These are phyloP conservation scores for Colletotrichum musae DNA, from an alignment of 2,329 filamentous ascomycete species.

Conservation along the genomic window DNA sequence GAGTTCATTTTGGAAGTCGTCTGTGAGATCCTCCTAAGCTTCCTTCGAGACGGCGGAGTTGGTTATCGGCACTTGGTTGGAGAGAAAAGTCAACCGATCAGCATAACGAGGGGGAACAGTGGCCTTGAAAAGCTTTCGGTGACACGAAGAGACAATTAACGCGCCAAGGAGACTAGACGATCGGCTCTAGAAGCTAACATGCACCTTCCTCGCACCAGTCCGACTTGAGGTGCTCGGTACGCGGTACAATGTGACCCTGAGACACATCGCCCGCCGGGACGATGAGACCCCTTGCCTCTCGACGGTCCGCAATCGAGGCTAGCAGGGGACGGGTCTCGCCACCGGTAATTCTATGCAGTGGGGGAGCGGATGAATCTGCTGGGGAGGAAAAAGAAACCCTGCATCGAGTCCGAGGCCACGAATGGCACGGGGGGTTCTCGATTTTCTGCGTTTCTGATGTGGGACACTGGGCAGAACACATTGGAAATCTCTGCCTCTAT, in stretches of 20 bases:
- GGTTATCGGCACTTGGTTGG: not conserved
- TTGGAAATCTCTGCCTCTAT: not conserved
- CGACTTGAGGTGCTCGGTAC: constrained; percentile 34
- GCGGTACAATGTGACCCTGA: constrained; percentile 31
- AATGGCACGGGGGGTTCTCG: constrained; percentile 1
- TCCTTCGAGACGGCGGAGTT: too few species aligned
- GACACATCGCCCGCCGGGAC: constrained; percentile 2
- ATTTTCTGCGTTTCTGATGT: not conserved
- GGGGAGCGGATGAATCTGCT: not conserved
- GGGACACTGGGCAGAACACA: not conserved
- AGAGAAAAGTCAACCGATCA: not conserved
- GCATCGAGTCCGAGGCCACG: constrained; percentile 18
- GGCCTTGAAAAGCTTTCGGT: constrained; percentile 1
- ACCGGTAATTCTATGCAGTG: constrained; percentile 8
- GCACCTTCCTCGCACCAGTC: constrained; percentile 34
- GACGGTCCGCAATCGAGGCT: constrained; percentile 14
- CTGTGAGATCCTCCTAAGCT: too few species aligned
- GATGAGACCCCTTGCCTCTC: not conserved
- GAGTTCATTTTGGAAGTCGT: not conserved
- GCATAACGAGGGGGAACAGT: not conserved
- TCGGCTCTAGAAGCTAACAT: constrained; percentile 16
- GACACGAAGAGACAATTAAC: not conserved
- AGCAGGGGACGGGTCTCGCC: constrained; percentile 28
- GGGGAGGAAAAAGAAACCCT: constrained; percentile 15
- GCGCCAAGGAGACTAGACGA: constrained; percentile 30